Evolutionary conservation across 2,329 filamentous ascomycete genomes (phyloP), one percentile per base, ranked within the genome.

Genomic region (Teratosphaeria pseudoeucalypti): DNA sequence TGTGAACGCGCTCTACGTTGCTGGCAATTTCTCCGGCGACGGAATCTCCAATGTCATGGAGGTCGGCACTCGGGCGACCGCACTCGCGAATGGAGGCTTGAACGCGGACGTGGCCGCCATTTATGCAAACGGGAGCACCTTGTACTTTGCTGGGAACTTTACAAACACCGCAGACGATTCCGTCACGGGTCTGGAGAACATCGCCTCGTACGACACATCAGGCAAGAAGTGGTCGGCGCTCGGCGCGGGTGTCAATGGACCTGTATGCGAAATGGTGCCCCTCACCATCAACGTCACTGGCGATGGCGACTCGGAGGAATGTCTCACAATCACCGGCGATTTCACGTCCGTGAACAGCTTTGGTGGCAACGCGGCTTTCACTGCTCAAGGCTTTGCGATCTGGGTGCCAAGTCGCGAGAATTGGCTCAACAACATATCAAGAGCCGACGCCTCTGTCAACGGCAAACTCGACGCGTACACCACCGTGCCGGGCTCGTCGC

Each of bases 131-230:
- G 84, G 79, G 57, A 82, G 83, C 19, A 75, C 76, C 37, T 77
- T 96, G 12, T 99, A 89, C 68, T 85, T 94, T 53, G 94, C 90
- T 19, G 94, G 94, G 55, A 84, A 85, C 58, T 99, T 99, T 74
- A 88, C 85, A 57, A 85, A 87, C 68, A 91, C 90, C 0, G 79
- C 79, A 27, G 80, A 83, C 58, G 81, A 81, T 54, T 80, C 80
- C 2, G 81, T 79, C 12, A 71, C 80, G n/a, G 87, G 85, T 6
- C 77, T 99, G 34, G 85, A 82, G 63, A 86, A 91, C 64, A 79
- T 96, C 52, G 94, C 89, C 6, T 78, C 86, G 9, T 97, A 90
- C 71, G 85, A 91, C 62, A 83, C 81, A 3, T 74, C 80, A 16
- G 81, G 81, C 61, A 84, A 89, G 63, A 73, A 80, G 32, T 99